phyloP scores from a whole-genome alignment of 1,284 basidiomycete species.

The Tilletiaria anomala region DNA sequence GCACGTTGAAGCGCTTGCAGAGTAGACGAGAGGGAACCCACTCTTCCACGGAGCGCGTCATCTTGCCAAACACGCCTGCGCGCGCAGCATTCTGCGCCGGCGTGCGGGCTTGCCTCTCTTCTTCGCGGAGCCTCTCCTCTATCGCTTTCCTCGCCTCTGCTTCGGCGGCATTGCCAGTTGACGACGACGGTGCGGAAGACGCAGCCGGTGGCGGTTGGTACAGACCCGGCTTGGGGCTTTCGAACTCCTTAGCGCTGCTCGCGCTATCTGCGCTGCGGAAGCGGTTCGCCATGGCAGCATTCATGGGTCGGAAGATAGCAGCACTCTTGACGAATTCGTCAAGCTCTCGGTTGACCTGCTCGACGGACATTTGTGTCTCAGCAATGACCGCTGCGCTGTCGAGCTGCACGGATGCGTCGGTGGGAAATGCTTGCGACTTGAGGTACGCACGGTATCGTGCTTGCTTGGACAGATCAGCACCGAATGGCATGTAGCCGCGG shows the following conservation, averaged over 20 bases:
- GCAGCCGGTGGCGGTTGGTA: slow-evolving; percentile 43
- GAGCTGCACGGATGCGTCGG: slow-evolving; percentile 27
- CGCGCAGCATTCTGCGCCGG: slow-evolving; percentile 66
- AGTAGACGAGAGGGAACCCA: slow-evolving; percentile 71
- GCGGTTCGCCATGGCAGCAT: slow-evolving; percentile 76
- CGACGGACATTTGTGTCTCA: slow-evolving; percentile 14
- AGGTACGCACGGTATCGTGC: slow-evolving; percentile 72
- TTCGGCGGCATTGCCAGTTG: slow-evolving; percentile 3
- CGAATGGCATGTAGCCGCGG: slow-evolving; percentile 77
- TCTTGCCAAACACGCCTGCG: slow-evolving; percentile 69
- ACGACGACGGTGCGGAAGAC: not conserved
- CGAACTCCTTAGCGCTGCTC: slow-evolving; percentile 40
- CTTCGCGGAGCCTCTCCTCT: slow-evolving; percentile 44
- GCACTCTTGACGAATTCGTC: slow-evolving; percentile 74
- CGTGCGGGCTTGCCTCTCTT: slow-evolving; percentile 42
- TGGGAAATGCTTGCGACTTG: slow-evolving; percentile 50
- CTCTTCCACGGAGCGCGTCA: slow-evolving; percentile 58
- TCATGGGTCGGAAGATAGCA: slow-evolving; percentile 76
- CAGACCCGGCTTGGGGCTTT: slow-evolving; percentile 45
- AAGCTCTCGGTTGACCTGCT: slow-evolving; percentile 66
- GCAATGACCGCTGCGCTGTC: slow-evolving; percentile 38
- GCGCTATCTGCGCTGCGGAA: slow-evolving; percentile 56
- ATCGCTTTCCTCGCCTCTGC: slow-evolving; percentile 41
- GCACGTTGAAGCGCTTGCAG: slow-evolving; percentile 87
- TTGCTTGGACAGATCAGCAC: slow-evolving; percentile 61